Evolutionary conservation across 805 yeast genomes (phyloP), one percentile per base, ranked within the genome.

Genomic region (Candida anglica): DNA sequence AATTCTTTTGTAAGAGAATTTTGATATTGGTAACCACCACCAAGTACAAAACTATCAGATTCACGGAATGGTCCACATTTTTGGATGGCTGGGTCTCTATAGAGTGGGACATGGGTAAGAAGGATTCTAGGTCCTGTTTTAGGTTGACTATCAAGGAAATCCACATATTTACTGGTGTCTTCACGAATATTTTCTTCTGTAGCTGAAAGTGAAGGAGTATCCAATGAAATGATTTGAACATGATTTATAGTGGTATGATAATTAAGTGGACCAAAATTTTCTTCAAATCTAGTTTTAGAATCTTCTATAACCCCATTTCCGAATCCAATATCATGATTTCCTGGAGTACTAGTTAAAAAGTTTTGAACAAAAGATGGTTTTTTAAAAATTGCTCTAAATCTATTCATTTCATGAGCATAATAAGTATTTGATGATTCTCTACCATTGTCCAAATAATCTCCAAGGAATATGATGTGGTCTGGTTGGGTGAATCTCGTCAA

Each of bases 251-350:
- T 27, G 22, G 33, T 41, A 4, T 56, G 34, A 3, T 32, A 25
- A 44, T 67, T 66, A 5, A 58, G 52, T 4, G 38, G 29, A 9
- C 71, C 73, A 44, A 66, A 67, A 16, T 43, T 39, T 7, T 44
- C 34, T 10, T 29, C 32, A 37, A 63, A 67, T 20, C 71, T 47
- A 2, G 42, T 41, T 20, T 64, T 41, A 26, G 58, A 48, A 19
- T 43, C 39, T 17, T 73, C 63, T 15, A 77, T 69, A 10, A 93
- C 78, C 5, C 44, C 39, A 45, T 83, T 78, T 7, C 91, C 96
- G 59, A 82, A 87, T 0, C 99, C 99, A 40, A 94, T 86, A 55
- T 93, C 99, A 56, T 93, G 99, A 51, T 93, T 93, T 2, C 98
- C 99, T 0, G 96, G 95, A 1, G 63, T 43, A 36, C 62, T 59